Conservation (phyloP, 805 yeast genomes). For the Limtongozyma cylindracea region DNA sequence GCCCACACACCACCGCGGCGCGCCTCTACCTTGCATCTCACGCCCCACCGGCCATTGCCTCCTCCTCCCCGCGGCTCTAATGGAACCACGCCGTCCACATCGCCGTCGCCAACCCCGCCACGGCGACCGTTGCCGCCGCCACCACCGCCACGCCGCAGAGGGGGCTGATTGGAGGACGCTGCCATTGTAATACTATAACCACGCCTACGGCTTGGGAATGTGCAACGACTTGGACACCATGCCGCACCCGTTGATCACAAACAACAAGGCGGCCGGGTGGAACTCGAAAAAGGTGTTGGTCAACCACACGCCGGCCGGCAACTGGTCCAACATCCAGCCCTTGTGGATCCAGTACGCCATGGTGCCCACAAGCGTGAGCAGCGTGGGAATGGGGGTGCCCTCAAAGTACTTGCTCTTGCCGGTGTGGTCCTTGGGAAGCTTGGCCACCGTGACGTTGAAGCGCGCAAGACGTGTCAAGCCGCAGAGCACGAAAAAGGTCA, state of each 20-base stretch:
- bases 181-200: no score
- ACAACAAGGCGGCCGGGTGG: conserved; percentile 43
- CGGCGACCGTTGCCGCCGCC: no score
- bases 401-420: conserved; percentile 88
- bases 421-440: conserved; percentile 66
- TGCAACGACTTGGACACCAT: conserved; percentile 80
- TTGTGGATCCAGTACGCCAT: conserved; percentile 47
- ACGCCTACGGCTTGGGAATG: conserved; percentile 54
- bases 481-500: conserved; percentile 73
- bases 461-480: conserved; percentile 88
- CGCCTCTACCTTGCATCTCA: no score
- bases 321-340: conserved; percentile 16
- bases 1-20: no score
- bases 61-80: no score
- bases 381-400: conserved; percentile 89
- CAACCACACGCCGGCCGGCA: conserved; percentile 45
- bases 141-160: no score
- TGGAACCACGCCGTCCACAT: no score
- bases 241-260: conserved; percentile 63
- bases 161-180: no score
- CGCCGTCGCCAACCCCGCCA: no score
- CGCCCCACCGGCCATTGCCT: no score
- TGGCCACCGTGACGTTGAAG: conserved; percentile 82
- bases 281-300: conserved; percentile 36
- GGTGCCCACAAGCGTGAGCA: conserved; percentile 42